Conservation (phyloP, 2,329 filamentous ascomycete genomes). For the Fusarium sp. region DNA sequence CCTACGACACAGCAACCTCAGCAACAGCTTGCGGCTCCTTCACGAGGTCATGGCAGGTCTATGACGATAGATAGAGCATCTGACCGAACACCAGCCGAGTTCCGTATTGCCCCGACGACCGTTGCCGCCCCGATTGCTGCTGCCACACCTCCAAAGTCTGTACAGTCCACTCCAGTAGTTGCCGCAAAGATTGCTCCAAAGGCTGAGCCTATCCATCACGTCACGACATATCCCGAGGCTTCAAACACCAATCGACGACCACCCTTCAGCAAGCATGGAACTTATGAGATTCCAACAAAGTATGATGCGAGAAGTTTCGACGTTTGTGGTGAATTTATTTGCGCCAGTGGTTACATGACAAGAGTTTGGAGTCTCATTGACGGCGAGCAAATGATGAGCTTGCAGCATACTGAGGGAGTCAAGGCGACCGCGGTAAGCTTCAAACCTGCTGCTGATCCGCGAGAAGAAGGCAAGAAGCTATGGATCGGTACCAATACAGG, state of each 20-base stretch:
- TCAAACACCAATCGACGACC: conserved; percentile 86
- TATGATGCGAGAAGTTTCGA: conserved; percentile 90
- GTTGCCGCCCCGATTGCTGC: conserved; percentile 26
- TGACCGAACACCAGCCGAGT: conserved; percentile 40
- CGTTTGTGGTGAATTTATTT: conserved; percentile 87
- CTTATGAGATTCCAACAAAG: conserved; percentile 81
- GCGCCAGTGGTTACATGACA: conserved; percentile 87
- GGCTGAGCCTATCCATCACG: conserved; percentile 59
- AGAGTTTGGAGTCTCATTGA: conserved; percentile 87
- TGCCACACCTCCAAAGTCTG: conserved; percentile 29
- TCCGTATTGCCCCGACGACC: conserved; percentile 38
- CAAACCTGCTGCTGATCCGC: conserved; percentile 80
- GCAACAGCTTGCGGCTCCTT: conserved; percentile 46
- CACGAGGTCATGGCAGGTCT: conserved; percentile 46
- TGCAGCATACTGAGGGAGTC: conserved; percentile 85
- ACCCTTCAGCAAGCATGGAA: conserved; percentile 77
- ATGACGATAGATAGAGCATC: conserved; percentile 51
- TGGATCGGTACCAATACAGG: conserved; percentile 93
- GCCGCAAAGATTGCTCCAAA: conserved; percentile 39
- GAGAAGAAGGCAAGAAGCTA: conserved; percentile 81
- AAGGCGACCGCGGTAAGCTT: conserved; percentile 86
- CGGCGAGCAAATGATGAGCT: conserved; percentile 82
- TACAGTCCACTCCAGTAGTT: conserved; percentile 32
- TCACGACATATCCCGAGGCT: conserved; percentile 81
- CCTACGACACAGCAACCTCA: conserved; percentile 45